Conservation (phyloP, 2,329 filamentous ascomycete species). For the Apiospora kogelbergensis region DNA sequence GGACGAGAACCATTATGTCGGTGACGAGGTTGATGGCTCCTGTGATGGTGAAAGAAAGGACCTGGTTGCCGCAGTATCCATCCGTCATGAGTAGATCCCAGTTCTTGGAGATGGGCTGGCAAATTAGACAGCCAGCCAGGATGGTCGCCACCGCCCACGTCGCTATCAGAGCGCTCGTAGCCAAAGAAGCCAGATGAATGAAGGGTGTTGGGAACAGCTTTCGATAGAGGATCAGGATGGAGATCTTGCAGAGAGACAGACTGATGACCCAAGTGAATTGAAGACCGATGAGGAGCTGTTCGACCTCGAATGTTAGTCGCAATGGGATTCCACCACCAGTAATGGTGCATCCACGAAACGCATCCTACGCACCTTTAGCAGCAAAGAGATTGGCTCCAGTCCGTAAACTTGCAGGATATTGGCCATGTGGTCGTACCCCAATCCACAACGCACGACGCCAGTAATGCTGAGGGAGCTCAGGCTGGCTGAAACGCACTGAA, state of each 20-base stretch:
- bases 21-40: slow-evolving; percentile 12
- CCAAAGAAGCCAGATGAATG: neutral
- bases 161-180: neutral
- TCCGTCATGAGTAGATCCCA: slow-evolving; percentile 8
- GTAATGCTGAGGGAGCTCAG: slow-evolving; percentile 1
- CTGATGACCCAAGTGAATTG: slow-evolving; percentile 12
- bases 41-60: neutral
- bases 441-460: neutral
- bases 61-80: slow-evolving; percentile 10
- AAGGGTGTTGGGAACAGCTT: neutral
- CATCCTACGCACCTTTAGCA: neutral
- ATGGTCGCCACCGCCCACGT: neutral
- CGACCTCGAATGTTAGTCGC: neutral
- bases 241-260: slow-evolving; percentile 12
- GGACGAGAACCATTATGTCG: slow-evolving; percentile 10
- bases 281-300: neutral
- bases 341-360: neutral
- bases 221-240: slow-evolving; percentile 11
- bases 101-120: slow-evolving; percentile 13
- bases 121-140: slow-evolving; percentile 7
- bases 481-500: neutral
- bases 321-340: neutral
- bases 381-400: neutral
- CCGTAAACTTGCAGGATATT: neutral
- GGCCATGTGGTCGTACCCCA: neutral